Evolutionary conservation across 768 basidiomycete species (phyloP), one percentile per base, ranked within the genome.

Genomic region (Lentinula sp.): DNA sequence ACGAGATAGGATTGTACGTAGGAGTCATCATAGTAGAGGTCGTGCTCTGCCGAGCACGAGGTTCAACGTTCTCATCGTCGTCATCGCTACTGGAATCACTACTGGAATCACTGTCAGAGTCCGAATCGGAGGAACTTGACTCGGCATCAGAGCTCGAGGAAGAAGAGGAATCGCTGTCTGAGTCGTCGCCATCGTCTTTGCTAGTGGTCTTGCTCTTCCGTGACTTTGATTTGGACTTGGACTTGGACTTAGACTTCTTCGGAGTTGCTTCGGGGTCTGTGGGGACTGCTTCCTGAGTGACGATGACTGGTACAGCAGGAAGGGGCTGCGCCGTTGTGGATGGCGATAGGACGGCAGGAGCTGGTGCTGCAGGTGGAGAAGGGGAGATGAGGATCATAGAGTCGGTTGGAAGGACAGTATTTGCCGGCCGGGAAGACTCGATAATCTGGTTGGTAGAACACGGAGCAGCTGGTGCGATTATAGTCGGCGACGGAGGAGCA

Each of bases 51-150:
- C 32, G 39, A 46, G 49, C 35, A 39, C 46, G 55, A 23, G 61
- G 61, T 9, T 31, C 54, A 10, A 50, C 34, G 40, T 59, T 62
- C n/a, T 62, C 62, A 37, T 48, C 52, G 11, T 63, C 62, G 46
- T 60, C 59, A 34, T 59, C 59, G 9, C 31, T 48, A 49, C 57
- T 59, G 15, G 57, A 48, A 48, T 60, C 59, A 21, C 35, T 51
- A 8, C 39, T 42, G 1, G 51, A 54, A 16, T 55, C 28, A 18
- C 31, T 34, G n/a, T 61, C 60, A 42, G 53, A 56, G 42, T 61
- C 60, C 11, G 60, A 61, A 39, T 55, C 52, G 18, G 60, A 61
- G 45, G 28, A 28, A 28, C 50, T 34, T 4, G 61, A 49, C 16
- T 62, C 55, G 39, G 28, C 21, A 37, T 55, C 53, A 31, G 34